These are phyloP conservation scores for Trifolium subterraneum DNA, from an alignment of 306 rosid species.

Conservation along the genomic window DNA sequence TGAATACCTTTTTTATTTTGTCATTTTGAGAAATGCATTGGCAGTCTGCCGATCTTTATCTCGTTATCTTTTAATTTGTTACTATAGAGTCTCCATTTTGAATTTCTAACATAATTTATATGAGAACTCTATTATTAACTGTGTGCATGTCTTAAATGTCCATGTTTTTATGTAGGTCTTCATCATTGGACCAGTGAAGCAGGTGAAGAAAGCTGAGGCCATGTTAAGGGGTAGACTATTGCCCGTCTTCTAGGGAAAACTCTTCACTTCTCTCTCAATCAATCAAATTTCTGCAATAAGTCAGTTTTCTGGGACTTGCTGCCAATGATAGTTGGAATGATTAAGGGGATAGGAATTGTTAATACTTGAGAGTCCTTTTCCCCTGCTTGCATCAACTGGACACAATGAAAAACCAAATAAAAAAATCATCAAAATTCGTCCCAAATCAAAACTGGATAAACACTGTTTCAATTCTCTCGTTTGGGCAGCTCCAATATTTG, in stretches of 20 bases:
- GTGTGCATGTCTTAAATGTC: background rate
- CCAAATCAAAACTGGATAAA: slow-evolving; percentile 27
- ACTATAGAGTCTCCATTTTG: background rate
- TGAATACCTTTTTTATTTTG: background rate
- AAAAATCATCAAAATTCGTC: background rate
- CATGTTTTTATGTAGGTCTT: slow-evolving; percentile 65
- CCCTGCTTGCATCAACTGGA: slow-evolving; percentile 30
- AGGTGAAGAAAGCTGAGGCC: slow-evolving; percentile 98
- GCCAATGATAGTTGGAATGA: slow-evolving; percentile 29
- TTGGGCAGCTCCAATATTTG: background rate
- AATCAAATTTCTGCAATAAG: slow-evolving; percentile 34
- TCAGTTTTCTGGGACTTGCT: slow-evolving; percentile 40
- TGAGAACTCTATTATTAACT: background rate
- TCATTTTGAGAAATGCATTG: slow-evolving; percentile 21
- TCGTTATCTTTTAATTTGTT: slow-evolving; percentile 11
- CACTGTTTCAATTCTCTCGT: slow-evolving; percentile 13
- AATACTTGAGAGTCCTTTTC: slow-evolving; percentile 24
- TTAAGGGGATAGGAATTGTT: slow-evolving; percentile 30
- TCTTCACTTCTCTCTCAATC: slow-evolving; percentile 29
- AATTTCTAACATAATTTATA: slow-evolving; percentile 8
- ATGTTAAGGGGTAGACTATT: slow-evolving; percentile 87
- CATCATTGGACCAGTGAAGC: slow-evolving; percentile 80
- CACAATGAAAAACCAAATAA: background rate
- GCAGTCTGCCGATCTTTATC: background rate
- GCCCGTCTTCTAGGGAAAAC: slow-evolving; percentile 52